A percentile compares a stretch with the other conserved stretches of the same genome.
Conservation (phyloP, 148 eudicot species). For the Fallopia convolvulus region DNA sequence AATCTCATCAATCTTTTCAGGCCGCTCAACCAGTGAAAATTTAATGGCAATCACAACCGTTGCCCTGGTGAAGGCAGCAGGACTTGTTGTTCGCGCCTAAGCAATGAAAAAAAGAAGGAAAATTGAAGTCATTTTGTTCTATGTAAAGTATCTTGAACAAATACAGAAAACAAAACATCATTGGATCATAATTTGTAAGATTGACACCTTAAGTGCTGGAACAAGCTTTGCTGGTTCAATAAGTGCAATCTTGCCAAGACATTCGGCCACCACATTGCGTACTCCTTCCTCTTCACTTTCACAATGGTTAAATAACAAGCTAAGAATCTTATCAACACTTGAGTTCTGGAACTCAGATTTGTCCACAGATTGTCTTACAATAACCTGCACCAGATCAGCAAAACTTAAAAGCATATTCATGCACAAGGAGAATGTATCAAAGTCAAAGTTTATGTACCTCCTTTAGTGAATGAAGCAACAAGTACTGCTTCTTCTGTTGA, state of each 20-base stretch:
- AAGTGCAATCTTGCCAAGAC: conserved; percentile 94
- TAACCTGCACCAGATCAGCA: conserved; percentile 44
- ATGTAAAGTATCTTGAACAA: neutral
- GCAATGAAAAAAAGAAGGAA: conserved; percentile 31
- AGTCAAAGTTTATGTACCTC: conserved; percentile 48
- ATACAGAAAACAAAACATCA: neutral
- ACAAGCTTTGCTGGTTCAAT: conserved; percentile 87
- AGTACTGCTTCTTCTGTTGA: conserved; percentile 95
- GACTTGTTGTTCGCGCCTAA: conserved; percentile 63
- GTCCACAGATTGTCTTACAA: conserved; percentile 95
- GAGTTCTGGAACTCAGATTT: conserved; percentile 94
- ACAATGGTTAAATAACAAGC: conserved; percentile 81
- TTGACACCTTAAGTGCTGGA: conserved; percentile 80
- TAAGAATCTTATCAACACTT: conserved; percentile 92
- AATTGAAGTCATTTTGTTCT: conserved; percentile 55
- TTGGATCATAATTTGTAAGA: neutral
- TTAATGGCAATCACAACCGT: conserved; percentile 54
- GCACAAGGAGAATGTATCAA: neutral
- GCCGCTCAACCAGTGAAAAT: conserved; percentile 90
- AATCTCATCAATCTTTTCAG: conserved; percentile 83
- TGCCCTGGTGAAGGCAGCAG: conserved; percentile 57
- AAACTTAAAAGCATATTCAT: neutral
- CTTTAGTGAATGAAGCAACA: conserved; percentile 88
- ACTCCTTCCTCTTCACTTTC: conserved; percentile 99
- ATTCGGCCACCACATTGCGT: conserved; percentile 97